Base-by-base conservation (phyloP, 2,329 filamentous ascomycete genomes). In the Neofusicoccum sp. region DNA sequence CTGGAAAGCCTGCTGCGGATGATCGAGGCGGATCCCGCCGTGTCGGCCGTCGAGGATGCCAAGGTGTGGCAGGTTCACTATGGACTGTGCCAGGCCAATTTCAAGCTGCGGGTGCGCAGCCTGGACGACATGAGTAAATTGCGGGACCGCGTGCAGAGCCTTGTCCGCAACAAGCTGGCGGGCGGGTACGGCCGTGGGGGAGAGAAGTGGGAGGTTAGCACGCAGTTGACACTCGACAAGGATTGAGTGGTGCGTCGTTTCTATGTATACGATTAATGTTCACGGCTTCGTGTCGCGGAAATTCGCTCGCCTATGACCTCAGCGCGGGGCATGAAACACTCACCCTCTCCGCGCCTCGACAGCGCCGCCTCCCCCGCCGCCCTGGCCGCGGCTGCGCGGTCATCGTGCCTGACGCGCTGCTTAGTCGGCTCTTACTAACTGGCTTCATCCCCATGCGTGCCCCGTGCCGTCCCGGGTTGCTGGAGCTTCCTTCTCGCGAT, bases 51-150 rank as follows among this genome's bases (percentile, higher is more conserved):
- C 50, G 92, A 97, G 64, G 93, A 97, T 71, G 94, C 93, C 1
- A 89, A 93, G 73, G 97, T 99, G 77, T 99, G 95, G 95, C 95
- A 99, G 80, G 95, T 97, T 12, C 95, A 99, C 77, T 97, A 98
- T 74, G 93, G 94, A 1, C 82, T 98, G 44, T 96, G 93, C 73
- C 96, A 98, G 90, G 95, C 95, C 7, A 97, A 96, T 73, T 76
- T 99, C 68, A 96, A 92, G 76, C 78, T 99, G 22, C 85, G 88
- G 64, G 85, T 97, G 31, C 74, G 79, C 66, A 89, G 88, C 4
- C 71, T 78, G 65, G 86, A 89, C 12, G 85, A 88, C 5, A 80
- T 96, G 64, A 83, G 84, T 64, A 89, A 89, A 70, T 77, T 98
- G 67, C 86, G 93, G 64, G 88, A 90, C 66, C 87, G 91, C 49